Base-by-base conservation (phyloP, 768 basidiomycete genomes). In the Termitomyces sp. region DNA sequence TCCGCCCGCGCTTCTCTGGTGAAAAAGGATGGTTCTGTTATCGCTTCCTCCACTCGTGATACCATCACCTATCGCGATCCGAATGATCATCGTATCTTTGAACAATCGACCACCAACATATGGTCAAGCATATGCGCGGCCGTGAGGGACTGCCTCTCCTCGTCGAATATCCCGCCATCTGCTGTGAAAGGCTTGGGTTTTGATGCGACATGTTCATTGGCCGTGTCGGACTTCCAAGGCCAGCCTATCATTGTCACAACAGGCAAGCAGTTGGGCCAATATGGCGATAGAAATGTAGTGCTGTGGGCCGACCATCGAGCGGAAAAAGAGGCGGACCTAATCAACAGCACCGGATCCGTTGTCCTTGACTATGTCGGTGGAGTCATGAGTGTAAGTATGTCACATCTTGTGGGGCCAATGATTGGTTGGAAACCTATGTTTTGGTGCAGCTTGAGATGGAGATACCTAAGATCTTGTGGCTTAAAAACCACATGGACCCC, bases 301-400 rank as follows among this genome's bases (percentile, higher is more conserved):
- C 81, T 99, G 1, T 99, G 97, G 97, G 96, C 96, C 3, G 96
- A 99, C 74, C 96, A 97, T 74, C 85, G 96, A 54, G 96, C 97
- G 0, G 90, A 94, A 76, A 81, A 89, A 69, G 95, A 99, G 71
- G 96, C 96, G 2, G 86, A 92, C 46, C 72, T 89, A 46, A 96
- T 98, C 79, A 98, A 98, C 72, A 76, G 78, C 32, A 92, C 90
- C 2, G 89, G 87, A 2, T 92, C 92, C 54, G 80, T 88, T 33
- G 94, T 97, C 40, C 78, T 98, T 66, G 89, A 96, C 60, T 98
- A 96, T 75, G 95, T 98, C 51, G 97, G 97, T 11, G 95, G 95
- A 49, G 91, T 86, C 40, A 98, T 99, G 90, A 95, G 94, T 70
- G 45, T 46, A 46, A 46, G 45, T 46, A 12, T 24, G 22, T 42